Evolutionary conservation across 208 protist genomes (phyloP).

Genomic region (Trypanosoma avium): DNA sequence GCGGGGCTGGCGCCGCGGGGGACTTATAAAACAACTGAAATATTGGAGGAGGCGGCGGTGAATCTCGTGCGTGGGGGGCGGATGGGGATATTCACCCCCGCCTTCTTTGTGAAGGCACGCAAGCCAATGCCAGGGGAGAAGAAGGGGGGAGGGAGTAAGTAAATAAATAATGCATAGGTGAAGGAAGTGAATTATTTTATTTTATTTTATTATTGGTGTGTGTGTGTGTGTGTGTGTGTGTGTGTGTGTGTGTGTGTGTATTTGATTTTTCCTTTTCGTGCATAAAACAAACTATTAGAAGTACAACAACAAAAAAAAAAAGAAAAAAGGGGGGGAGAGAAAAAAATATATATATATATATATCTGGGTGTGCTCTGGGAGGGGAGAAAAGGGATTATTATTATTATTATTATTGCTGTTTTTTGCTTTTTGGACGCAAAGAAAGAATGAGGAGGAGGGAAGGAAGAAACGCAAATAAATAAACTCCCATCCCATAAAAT

Average conservation of each 20-base stretch:
- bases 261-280: too few species aligned
- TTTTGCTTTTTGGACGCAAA: too few species aligned
- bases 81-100: constrained; percentile 92
- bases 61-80: constrained; percentile 89
- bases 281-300: too few species aligned
- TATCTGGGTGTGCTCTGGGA: background rate
- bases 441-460: too few species aligned
- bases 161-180: background rate
- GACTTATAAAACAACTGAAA: constrained; percentile 79
- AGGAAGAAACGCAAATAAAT: too few species aligned
- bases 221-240: too few species aligned
- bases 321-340: too few species aligned
- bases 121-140: constrained; percentile 64
- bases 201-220: too few species aligned
- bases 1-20: constrained; percentile 70
- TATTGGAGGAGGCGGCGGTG: constrained; percentile 89
- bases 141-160: background rate
- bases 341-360: background rate
- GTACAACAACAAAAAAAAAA: too few species aligned
- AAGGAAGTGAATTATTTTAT: too few species aligned
- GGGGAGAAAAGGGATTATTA: background rate
- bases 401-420: background rate
- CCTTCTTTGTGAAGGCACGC: constrained; percentile 85
- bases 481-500: too few species aligned
- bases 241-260: too few species aligned